Evolutionary conservation across 2,329 filamentous ascomycete species (phyloP), one percentile per base, ranked within the genome.

Genomic region (Cladosporium sphaerospermum): DNA sequence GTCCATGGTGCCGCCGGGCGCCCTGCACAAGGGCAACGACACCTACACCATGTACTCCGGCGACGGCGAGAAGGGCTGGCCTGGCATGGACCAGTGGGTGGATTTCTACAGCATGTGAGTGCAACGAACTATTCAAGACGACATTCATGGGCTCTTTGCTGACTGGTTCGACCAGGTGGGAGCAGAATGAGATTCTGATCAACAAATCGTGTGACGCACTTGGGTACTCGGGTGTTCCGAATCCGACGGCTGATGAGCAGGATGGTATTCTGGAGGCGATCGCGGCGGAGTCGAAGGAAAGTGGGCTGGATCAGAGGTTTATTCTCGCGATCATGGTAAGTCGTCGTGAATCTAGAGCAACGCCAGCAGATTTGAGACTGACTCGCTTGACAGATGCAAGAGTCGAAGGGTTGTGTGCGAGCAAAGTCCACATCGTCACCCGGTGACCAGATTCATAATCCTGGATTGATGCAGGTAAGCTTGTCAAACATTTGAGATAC

Each of bases 11-110:
- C 40, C 37, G 14, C 11, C 40, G 16, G 48, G 40, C 4, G 18
- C 16, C 18, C 16, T 51, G 31, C 19, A 51, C 40, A 31, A 31
- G 5, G 48, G 48, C 32, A 51, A 51, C n/a, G 48, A 54, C 37
- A 50, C 37, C 10, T 67, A 67, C 59, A 60, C 48, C 9, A 56
- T 59, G 37, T 68, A 66, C 58, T 48, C 43, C 5, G 71, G 71
- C 18, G 63, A 71, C 40, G 71, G 70, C 14, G 58, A 59, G 4
- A 59, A 63, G 31, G 71, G 71, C 45, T 74, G 71, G 71, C 71
- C 71, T 0, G 45, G 59, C 6, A 55, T 63, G 53, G 55, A 54
- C 23, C 41, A 62, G 14, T 73, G 71, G 71, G 54, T 67, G 36
- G 39, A 54, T 23, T 73, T 71, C 55, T 66, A 70, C 39, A 52